These are phyloP conservation scores for Trypanosoma mega DNA, from an alignment of 208 protist genomes.

Conservation along the genomic window DNA sequence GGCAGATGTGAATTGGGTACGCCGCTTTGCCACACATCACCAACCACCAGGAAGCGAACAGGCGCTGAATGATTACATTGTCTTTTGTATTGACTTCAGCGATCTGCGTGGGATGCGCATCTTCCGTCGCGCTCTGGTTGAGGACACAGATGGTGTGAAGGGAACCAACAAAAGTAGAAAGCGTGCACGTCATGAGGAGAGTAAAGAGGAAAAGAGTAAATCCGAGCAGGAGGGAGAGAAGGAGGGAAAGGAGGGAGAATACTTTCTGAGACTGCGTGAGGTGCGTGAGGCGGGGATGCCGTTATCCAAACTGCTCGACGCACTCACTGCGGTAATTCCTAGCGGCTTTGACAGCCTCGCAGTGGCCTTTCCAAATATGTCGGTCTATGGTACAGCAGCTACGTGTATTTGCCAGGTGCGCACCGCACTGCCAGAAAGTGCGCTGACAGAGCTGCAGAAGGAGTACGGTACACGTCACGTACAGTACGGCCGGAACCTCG, in stretches of 20 bases:
- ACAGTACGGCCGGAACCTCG: slow-evolving; percentile 30
- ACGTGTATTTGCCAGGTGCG: slow-evolving; percentile 53
- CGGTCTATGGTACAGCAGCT: slow-evolving; percentile 68
- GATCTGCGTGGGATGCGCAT: slow-evolving; percentile 57
- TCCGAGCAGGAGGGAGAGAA: slow-evolving; percentile 6
- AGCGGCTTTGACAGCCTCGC: slow-evolving; percentile 32
- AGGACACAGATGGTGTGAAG: no score
- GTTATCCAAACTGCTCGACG: slow-evolving; percentile 27
- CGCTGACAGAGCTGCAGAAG: slow-evolving; percentile 39
- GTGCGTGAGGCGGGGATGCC: slow-evolving; percentile 24
- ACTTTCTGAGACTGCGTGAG: slow-evolving; percentile 32
- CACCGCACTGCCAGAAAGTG: slow-evolving; percentile 26
- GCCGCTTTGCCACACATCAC: slow-evolving; percentile 47
- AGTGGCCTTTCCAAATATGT: slow-evolving; percentile 71
- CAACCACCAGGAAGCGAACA: slow-evolving; percentile 1
- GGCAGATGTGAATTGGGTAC: slow-evolving; percentile 73
- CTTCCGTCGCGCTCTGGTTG: slow-evolving; percentile 30
- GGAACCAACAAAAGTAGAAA: no score
- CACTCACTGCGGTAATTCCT: slow-evolving; percentile 13
- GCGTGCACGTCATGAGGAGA: not conserved
- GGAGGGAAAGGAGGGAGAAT: slow-evolving; percentile 6
- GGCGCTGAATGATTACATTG: slow-evolving; percentile 34
- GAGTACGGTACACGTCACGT: slow-evolving; percentile 57
- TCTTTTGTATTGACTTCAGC: slow-evolving; percentile 77
- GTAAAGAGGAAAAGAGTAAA: not conserved